Percentiles rank a stretch among this genome's conserved stretches.
Conservation (phyloP, 2,329 filamentous ascomycete species). For the Phyllosticta citriasiana region DNA sequence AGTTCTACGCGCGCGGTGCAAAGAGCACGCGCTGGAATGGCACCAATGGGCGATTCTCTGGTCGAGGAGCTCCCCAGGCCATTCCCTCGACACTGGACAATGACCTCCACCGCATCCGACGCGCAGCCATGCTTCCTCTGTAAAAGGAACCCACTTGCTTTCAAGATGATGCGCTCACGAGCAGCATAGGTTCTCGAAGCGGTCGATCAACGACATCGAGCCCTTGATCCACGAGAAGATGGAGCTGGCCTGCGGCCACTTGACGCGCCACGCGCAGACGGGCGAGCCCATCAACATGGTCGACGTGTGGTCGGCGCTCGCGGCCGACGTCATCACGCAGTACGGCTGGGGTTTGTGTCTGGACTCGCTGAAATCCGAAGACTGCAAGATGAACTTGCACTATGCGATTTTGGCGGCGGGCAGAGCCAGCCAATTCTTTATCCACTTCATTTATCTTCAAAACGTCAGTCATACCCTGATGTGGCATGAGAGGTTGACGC, state of each 20-base stretch:
- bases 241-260: slow-evolving; percentile 22
- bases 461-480: not conserved
- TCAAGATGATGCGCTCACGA: not conserved
- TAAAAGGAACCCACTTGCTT: slow-evolving; percentile 5
- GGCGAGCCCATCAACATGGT: not conserved
- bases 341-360: slow-evolving; percentile 31
- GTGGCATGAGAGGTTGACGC: not conserved
- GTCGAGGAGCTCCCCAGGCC: not conserved
- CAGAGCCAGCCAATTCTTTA: not conserved
- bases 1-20: not conserved
- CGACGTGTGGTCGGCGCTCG: slow-evolving; percentile 23
- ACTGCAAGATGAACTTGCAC: slow-evolving; percentile 17
- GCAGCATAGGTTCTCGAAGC: not conserved
- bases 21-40: not conserved
- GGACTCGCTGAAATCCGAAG: slow-evolving; percentile 21
- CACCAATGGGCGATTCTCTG: not conserved
- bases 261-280: slow-evolving; percentile 13
- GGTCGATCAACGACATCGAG: slow-evolving; percentile 20
- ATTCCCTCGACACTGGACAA: slow-evolving; percentile 18
- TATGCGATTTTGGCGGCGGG: not conserved
- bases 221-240: slow-evolving; percentile 19
- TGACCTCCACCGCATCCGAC: slow-evolving; percentile 21
- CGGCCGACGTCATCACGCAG: slow-evolving; percentile 38
- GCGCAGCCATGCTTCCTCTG: slow-evolving; percentile 24
- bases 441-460: not conserved